Conservation (phyloP, 139 green algal species). For the Tetraselmis striata region DNA sequence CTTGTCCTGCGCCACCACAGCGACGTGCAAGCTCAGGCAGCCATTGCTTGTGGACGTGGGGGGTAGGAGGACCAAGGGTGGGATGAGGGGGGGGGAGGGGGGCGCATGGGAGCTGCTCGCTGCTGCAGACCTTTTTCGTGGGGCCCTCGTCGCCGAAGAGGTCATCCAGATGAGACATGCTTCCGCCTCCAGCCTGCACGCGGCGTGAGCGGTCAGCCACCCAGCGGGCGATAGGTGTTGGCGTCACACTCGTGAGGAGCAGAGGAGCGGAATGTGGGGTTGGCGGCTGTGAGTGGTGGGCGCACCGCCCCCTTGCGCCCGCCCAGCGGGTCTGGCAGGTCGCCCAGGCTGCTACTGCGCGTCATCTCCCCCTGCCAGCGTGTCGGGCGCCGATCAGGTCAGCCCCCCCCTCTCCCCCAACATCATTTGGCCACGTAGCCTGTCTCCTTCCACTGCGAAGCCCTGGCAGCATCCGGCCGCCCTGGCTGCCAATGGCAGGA, state of each 20-base stretch:
- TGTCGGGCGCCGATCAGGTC: too few species aligned
- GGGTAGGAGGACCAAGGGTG: background rate
- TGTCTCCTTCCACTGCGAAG: too few species aligned
- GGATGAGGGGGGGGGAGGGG: too few species aligned
- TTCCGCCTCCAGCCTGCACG: background rate
- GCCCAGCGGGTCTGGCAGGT: background rate
- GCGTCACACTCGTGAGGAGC: background rate
- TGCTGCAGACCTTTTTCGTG: background rate
- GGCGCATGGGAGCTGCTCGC: background rate
- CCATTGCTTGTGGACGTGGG: background rate
- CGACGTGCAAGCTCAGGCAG: too few species aligned
- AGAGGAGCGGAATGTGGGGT: background rate
- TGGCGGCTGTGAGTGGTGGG: background rate
- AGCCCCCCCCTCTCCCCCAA: too few species aligned
- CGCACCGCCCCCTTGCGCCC: background rate
- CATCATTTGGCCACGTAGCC: too few species aligned
- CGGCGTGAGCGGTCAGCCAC: too few species aligned
- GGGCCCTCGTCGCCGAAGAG: background rate
- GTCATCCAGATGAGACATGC: background rate
- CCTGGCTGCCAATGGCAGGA: too few species aligned
- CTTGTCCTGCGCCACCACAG: too few species aligned
- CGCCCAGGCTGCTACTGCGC: background rate
- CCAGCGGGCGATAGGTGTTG: background rate
- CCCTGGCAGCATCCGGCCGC: too few species aligned
- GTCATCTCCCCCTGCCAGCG: background rate